phyloP scores from a whole-genome alignment of 768 basidiomycete genomes.

The Melanogaster broomeanus region DNA sequence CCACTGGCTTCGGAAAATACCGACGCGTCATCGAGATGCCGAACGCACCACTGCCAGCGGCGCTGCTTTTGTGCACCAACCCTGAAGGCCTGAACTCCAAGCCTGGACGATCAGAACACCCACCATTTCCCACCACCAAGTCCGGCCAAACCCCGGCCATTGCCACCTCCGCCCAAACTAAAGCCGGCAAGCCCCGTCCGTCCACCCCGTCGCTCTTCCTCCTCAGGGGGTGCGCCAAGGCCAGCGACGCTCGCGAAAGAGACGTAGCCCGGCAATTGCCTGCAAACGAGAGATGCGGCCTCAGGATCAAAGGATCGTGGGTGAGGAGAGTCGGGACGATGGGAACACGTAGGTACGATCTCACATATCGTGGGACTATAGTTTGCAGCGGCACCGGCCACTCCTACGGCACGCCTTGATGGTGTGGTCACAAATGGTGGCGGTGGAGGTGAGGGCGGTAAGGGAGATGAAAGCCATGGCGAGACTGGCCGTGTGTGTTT shows the following conservation, averaged over 20 bases:
- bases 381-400: constrained; percentile 23
- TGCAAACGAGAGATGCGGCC: constrained; percentile 58
- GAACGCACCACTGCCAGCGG: too few species aligned
- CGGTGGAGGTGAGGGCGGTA: constrained; percentile 33
- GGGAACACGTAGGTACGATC: constrained; percentile 6
- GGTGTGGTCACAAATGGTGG: constrained; percentile 32
- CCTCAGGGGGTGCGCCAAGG: constrained; percentile 58
- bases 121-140: constrained; percentile 35
- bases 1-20: not conserved
- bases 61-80: not conserved
- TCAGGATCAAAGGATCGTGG: constrained; percentile 60
- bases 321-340: constrained; percentile 11
- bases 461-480: constrained; percentile 29
- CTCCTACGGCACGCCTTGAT: constrained; percentile 20
- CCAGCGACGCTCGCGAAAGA: constrained; percentile 70
- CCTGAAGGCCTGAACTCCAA: not conserved
- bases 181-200: constrained; percentile 19
- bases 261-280: constrained; percentile 61
- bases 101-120: constrained; percentile 22
- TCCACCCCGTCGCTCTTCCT: constrained; percentile 36
- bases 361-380: constrained; percentile 12
- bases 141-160: constrained; percentile 17
- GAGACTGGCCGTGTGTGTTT: constrained; percentile 18
- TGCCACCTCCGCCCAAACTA: constrained; percentile 13
- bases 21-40: not conserved